phyloP scores from a whole-genome alignment of 345 rosid species.

The Trapa bicornis region DNA sequence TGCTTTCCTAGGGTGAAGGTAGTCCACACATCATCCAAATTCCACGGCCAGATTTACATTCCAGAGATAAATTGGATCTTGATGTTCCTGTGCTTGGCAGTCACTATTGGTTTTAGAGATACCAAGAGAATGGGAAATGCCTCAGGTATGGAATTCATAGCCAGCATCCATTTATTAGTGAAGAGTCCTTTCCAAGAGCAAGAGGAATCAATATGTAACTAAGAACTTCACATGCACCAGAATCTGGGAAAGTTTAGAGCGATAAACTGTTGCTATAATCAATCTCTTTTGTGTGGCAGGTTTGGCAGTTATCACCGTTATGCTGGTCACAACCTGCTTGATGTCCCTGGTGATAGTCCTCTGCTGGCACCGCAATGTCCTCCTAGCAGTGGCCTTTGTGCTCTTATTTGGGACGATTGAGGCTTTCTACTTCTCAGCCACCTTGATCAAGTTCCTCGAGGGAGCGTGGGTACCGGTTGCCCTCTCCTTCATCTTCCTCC shows the following conservation, averaged over 20 bases:
- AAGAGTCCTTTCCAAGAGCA: background rate
- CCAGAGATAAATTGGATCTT: constrained; percentile 91
- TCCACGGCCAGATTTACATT: constrained; percentile 89
- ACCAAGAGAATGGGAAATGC: constrained; percentile 84
- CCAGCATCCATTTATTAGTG: background rate
- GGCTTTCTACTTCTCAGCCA: constrained; percentile 82
- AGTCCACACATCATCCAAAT: constrained; percentile 78
- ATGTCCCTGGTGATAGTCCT: constrained; percentile 90
- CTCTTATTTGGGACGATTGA: constrained; percentile 75
- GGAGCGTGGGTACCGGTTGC: constrained; percentile 98
- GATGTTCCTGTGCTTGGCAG: constrained; percentile 78
- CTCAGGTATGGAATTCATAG: constrained; percentile 39
- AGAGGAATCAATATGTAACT: background rate
- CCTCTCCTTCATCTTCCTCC: constrained; percentile 56
- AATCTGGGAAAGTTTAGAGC: too few species aligned
- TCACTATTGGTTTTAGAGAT: constrained; percentile 80
- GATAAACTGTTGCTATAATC: background rate
- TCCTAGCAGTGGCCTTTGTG: constrained; percentile 54
- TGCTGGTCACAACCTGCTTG: constrained; percentile 93
- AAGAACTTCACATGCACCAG: too few species aligned
- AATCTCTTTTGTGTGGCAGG: constrained; percentile 30
- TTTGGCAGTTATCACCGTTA: constrained; percentile 95
- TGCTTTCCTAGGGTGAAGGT: constrained; percentile 81
- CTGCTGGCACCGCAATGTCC: constrained; percentile 77
- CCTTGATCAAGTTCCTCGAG: constrained; percentile 77